Evolutionary conservation across 371 early-diverging fungal genomes (phyloP).

Genomic region (Catenaria anguillulae): DNA sequence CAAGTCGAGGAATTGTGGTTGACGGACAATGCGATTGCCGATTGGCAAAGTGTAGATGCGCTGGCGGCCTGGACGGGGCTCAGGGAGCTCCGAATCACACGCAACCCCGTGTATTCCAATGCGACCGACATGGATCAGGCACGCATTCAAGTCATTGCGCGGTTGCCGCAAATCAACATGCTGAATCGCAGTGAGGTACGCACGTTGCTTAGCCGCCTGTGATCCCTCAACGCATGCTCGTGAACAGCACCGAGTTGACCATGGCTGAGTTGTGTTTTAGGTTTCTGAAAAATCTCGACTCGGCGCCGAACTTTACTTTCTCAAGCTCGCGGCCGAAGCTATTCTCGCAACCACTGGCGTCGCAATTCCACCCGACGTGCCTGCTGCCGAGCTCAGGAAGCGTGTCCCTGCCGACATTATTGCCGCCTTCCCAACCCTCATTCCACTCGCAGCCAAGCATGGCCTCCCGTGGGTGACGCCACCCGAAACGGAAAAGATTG

Average conservation of each 20-base stretch:
- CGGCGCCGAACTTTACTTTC: slow-evolving; percentile 4
- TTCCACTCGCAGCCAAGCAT: no score
- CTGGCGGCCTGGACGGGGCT: neutral
- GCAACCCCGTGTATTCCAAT: neutral
- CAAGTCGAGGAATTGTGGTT: neutral
- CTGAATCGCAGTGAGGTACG: neutral
- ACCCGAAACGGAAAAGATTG: no score
- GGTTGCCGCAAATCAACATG: neutral
- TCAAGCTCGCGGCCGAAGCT: neutral
- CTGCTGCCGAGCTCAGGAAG: no score
- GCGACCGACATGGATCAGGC: neutral
- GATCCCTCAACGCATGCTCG: neutral
- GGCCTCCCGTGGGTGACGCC: no score
- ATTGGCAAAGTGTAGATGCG: neutral
- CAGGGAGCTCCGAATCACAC: neutral
- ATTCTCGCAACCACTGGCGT: no score
- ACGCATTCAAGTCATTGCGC: neutral
- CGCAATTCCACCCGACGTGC: no score
- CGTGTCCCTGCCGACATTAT: no score
- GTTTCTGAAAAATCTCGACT: no score
- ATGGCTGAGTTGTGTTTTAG: no score
- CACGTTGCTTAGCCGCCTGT: no score
- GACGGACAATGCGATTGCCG: neutral
- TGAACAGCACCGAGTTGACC: no score
- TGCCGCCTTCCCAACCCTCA: no score